Evolutionary conservation across 139 green algal genomes (phyloP), one percentile per base, ranked within the genome.

Genomic region (Deuterostichococcus epilithicus): DNA sequence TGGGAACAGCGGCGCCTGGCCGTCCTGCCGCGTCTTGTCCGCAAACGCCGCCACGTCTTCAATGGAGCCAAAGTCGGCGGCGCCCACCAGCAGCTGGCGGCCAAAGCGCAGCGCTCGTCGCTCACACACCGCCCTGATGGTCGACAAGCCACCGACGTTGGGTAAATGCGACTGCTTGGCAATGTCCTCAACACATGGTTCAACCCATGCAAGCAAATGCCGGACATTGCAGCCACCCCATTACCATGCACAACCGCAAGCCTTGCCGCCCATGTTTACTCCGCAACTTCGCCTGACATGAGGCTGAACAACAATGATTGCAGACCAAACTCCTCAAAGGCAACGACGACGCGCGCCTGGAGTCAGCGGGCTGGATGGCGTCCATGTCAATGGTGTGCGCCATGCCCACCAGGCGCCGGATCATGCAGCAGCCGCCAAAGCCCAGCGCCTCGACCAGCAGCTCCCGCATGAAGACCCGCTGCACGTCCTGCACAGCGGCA

Each of bases 301-400:
- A 4, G 44, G 39, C n/a, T 23, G 67, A 72, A 33, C n/a, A 73
- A 20, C 25, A 15, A 45, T 73, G 68, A 15, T 25, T 44, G 33
- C 68, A 73, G 34, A 6, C 68, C 22, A 73, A 25, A 42, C 6
- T 45, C 45, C 45, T 60, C 25, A 73, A 23, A n/a, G 36, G 36
- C 22, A n/a, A 25, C 47, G 15, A 15, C 0, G 28, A 22, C 26
- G 47, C 34, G 6, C 36, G 78, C 75, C 80, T 80, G 47, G 32
- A 28, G 37, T 68, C 45, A 26, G 70, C 65, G 73, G 97, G 87
- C 1, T 73, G 30, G 73, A 99, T 99, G 32, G 63, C 81, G 65
- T 98, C 90, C 81, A 98, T 88, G 82, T 99, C 96, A 2, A 93
- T 89, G 20, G 97, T 90, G 76, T 98, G 94, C 0, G 96, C 95